phyloP scores from a whole-genome alignment of 768 basidiomycete genomes.

The Tulasnella sp. region DNA sequence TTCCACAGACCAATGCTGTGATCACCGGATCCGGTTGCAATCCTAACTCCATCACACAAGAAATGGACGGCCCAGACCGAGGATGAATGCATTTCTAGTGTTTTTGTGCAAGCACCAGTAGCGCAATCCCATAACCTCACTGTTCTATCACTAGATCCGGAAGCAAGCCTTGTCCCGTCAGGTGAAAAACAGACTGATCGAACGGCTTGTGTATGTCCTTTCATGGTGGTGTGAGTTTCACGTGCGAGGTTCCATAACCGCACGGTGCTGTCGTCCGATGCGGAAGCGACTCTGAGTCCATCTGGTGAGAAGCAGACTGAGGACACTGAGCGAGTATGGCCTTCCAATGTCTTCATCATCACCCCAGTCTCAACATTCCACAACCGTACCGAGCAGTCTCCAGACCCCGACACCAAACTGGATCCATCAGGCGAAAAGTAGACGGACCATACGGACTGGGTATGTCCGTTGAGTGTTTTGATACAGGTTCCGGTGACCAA shows the following conservation, averaged over 20 bases:
- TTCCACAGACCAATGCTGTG: too few relatives aligned
- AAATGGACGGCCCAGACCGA: not conserved
- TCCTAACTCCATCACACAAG: constrained; percentile 12
- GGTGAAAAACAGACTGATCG: constrained; percentile 9
- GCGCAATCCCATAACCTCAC: not conserved
- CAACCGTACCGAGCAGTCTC: not conserved
- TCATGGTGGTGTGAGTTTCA: not conserved
- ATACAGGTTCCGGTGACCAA: not conserved
- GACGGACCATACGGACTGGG: not conserved
- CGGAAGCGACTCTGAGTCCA: not conserved
- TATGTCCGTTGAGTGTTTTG: not conserved
- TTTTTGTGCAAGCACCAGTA: not conserved
- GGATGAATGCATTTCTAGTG: not conserved
- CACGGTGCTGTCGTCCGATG: not conserved
- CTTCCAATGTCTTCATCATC: not conserved
- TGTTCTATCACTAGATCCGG: not conserved
- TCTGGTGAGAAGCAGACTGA: constrained; percentile 10
- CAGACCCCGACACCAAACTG: not conserved
- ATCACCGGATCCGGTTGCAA: too few relatives aligned
- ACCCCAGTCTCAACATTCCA: constrained; percentile 6
- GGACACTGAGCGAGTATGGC: not conserved
- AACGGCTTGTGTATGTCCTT: not conserved
- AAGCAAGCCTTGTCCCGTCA: not conserved
- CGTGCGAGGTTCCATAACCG: constrained; percentile 33
- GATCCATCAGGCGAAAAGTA: constrained; percentile 6